Conservation (phyloP, 164 flowering plant genomes). For the Sextonia rubra region DNA sequence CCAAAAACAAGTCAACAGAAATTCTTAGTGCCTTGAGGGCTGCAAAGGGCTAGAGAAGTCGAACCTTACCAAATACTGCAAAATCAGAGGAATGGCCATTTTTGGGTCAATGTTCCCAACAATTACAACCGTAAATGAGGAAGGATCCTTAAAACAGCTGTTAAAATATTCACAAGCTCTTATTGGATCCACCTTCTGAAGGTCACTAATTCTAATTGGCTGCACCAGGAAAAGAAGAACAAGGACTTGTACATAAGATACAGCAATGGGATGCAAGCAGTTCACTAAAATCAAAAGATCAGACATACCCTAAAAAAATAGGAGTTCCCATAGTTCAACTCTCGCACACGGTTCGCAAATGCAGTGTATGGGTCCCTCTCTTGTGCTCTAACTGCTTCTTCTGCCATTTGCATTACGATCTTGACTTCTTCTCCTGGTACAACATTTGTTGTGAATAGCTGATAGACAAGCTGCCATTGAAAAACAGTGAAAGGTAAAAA, state of each 20-base stretch:
- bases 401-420: slow-evolving; percentile 94
- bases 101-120: slow-evolving; percentile 83
- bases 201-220: slow-evolving; percentile 73
- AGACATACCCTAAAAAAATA: slow-evolving; percentile 75
- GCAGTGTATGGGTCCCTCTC: slow-evolving; percentile 95
- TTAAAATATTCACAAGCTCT: slow-evolving; percentile 85
- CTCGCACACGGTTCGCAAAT: slow-evolving; percentile 93
- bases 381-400: slow-evolving; percentile 87
- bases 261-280: neutral
- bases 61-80: slow-evolving; percentile 74
- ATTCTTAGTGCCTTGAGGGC: neutral
- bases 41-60: neutral
- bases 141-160: slow-evolving; percentile 88
- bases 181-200: slow-evolving; percentile 67
- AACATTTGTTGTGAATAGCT: slow-evolving; percentile 73
- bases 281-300: neutral
- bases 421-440: slow-evolving; percentile 81
- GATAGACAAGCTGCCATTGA: slow-evolving; percentile 77
- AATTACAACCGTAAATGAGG: slow-evolving; percentile 82
- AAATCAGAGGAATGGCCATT: slow-evolving; percentile 62
- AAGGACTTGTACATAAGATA: neutral
- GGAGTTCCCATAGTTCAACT: slow-evolving; percentile 89
- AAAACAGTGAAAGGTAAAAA: neutral
- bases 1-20: slow-evolving; percentile 14
- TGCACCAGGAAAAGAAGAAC: slow-evolving; percentile 29